Conservation (phyloP, 192 early-diverging fungal species). For the Haplosporangium gracile region DNA sequence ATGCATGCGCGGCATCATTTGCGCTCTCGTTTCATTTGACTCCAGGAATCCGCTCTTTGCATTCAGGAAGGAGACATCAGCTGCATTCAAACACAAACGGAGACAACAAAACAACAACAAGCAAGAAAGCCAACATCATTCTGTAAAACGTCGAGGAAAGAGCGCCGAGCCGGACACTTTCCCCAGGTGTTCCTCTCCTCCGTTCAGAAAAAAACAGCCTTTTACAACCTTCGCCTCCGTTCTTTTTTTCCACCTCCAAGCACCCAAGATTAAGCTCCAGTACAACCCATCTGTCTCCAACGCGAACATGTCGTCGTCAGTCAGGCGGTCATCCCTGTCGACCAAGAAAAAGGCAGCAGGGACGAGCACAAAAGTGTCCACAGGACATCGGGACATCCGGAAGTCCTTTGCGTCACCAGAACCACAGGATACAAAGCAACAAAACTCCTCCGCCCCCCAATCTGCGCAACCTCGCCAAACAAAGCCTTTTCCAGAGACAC, state of each 20-base stretch:
- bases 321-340: background rate
- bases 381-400: background rate
- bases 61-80: constrained; percentile 3
- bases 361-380: background rate
- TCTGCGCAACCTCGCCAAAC: background rate
- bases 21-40: background rate
- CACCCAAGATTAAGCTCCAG: background rate
- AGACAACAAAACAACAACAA: background rate
- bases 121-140: background rate
- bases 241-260: background rate
- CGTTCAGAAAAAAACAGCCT: background rate
- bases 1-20: background rate
- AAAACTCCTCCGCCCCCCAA: background rate
- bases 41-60: background rate
- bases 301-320: background rate
- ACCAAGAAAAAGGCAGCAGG: background rate
- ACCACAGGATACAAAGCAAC: background rate
- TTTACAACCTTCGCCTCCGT: background rate
- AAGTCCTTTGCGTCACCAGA: background rate
- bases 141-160: constrained; percentile 7
- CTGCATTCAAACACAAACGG: background rate
- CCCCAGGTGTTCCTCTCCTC: background rate
- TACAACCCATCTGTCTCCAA: background rate
- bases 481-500: background rate
- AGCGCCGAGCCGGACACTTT: background rate